phyloP scores from a whole-genome alignment of 371 early-diverging fungal species.

The Mortierella sp. region DNA sequence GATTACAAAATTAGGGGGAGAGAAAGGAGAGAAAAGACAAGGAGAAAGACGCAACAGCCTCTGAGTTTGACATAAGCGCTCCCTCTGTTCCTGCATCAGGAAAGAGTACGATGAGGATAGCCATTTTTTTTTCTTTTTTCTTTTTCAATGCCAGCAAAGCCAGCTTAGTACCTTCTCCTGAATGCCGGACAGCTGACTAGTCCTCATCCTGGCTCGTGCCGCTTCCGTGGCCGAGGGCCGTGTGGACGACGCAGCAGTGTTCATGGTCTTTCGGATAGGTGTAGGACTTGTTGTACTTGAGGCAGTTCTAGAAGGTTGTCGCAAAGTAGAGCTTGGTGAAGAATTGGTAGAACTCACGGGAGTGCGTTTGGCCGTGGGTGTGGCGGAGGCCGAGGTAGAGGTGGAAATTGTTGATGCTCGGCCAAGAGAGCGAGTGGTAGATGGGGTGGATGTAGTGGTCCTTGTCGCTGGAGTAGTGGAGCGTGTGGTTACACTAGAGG shows the following conservation, averaged over 20 bases:
- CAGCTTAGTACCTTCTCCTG: slow-evolving; percentile 44
- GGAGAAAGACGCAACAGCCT: slow-evolving; percentile 8
- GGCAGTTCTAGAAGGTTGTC: slow-evolving; percentile 10
- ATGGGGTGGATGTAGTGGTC: slow-evolving; percentile 14
- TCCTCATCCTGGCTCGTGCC: slow-evolving; percentile 41
- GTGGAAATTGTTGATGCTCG: slow-evolving; percentile 28
- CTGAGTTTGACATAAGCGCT: slow-evolving; percentile 9
- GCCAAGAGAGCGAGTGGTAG: slow-evolving; percentile 9
- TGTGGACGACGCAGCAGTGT: slow-evolving; percentile 11
- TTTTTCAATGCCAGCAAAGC: background rate
- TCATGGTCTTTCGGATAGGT: slow-evolving; percentile 21
- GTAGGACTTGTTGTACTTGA: slow-evolving; percentile 19
- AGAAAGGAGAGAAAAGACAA: slow-evolving; percentile 2
- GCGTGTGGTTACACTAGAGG: slow-evolving; percentile 15
- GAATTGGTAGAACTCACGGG: slow-evolving; percentile 15
- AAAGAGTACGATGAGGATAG: background rate
- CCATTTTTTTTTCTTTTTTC: background rate
- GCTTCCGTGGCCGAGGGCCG: slow-evolving; percentile 29
- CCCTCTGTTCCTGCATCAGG: slow-evolving; percentile 7
- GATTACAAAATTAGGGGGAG: background rate
- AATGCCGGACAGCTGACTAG: slow-evolving; percentile 37
- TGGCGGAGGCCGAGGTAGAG: slow-evolving; percentile 7
- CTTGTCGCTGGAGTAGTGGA: slow-evolving; percentile 16
- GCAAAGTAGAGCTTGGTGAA: slow-evolving; percentile 28
- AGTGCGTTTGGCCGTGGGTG: slow-evolving; percentile 16